Conservation (phyloP, 257 asterid species). For the Capsicum baccatum region DNA sequence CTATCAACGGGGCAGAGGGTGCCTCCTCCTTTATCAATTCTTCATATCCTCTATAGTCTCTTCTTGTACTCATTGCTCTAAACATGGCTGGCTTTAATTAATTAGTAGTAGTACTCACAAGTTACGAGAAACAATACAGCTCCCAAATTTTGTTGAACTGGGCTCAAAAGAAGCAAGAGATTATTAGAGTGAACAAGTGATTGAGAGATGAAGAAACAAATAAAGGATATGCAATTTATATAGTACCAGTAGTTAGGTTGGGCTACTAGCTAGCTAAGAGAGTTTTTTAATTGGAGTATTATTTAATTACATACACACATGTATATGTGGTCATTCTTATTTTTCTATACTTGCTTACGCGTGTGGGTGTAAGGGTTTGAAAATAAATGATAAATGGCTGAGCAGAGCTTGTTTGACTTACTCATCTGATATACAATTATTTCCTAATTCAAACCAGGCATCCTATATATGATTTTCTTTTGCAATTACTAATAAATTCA, state of each 20-base stretch:
- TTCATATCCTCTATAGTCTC: constrained; percentile 49
- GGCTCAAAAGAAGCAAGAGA: constrained; percentile 11
- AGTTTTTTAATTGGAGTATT: neutral
- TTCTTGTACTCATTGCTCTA: constrained; percentile 64
- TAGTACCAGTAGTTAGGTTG: neutral
- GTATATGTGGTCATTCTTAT: too few relatives aligned
- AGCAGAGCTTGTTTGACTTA: neutral
- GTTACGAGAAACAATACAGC: neutral
- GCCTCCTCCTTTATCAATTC: constrained; percentile 37
- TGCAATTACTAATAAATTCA: too few relatives aligned
- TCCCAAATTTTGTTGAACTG: neutral
- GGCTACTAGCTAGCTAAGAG: neutral
- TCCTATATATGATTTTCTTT: too few relatives aligned
- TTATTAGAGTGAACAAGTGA: neutral
- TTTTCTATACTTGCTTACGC: too few relatives aligned
- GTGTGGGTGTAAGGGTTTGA: too few relatives aligned
- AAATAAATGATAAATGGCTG: too few relatives aligned
- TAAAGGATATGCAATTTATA: neutral
- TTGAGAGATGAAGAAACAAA: neutral
- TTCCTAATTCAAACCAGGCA: neutral
- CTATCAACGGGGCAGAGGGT: constrained; percentile 21
- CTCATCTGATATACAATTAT: neutral
- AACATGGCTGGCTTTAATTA: constrained; percentile 43
- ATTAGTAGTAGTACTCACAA: neutral
- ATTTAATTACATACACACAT: too few relatives aligned